Evolutionary conservation across 352 stramenopile genomes (phyloP).

Genomic region (Elongisporangium anandrum): DNA sequence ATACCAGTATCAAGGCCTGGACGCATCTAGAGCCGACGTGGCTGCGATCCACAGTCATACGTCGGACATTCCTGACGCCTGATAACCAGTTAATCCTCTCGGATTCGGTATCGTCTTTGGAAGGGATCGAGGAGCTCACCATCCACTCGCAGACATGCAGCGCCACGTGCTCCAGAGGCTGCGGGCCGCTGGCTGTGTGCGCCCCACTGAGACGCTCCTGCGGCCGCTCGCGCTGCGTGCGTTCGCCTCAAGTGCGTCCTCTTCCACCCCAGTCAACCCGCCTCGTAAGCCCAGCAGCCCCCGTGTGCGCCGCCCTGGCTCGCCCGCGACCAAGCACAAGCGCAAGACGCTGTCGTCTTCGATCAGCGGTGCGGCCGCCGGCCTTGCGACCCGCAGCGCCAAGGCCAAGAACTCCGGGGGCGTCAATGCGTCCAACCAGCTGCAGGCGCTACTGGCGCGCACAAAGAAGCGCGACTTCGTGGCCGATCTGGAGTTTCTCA

Average conservation of each 20-base stretch:
- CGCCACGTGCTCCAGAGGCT: background rate
- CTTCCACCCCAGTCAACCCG: background rate
- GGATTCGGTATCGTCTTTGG: background rate
- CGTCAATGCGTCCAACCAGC: constrained; percentile 10
- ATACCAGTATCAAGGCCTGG: too few species aligned
- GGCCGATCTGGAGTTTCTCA: constrained; percentile 41
- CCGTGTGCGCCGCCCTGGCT: background rate
- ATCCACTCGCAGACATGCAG: background rate
- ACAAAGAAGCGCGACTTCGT: constrained; percentile 28
- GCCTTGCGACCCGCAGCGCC: constrained; percentile 2
- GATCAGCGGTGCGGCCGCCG: background rate
- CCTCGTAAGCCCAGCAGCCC: background rate
- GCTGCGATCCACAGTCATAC: too few species aligned
- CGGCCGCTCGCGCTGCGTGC: background rate
- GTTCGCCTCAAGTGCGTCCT: background rate
- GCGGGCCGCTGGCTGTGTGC: background rate
- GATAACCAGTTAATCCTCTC: background rate
- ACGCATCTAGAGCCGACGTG: too few species aligned
- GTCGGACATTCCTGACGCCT: background rate
- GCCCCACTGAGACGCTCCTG: background rate
- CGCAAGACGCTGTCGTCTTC: constrained; percentile 2
- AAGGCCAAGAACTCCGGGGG: constrained; percentile 7
- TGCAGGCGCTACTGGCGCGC: constrained; percentile 36
- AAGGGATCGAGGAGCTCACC: background rate
- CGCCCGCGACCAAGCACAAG: constrained; percentile 5